Evolutionary conservation across 345 rosid genomes (phyloP).

Genomic region (Abelmoschus esculentus): DNA sequence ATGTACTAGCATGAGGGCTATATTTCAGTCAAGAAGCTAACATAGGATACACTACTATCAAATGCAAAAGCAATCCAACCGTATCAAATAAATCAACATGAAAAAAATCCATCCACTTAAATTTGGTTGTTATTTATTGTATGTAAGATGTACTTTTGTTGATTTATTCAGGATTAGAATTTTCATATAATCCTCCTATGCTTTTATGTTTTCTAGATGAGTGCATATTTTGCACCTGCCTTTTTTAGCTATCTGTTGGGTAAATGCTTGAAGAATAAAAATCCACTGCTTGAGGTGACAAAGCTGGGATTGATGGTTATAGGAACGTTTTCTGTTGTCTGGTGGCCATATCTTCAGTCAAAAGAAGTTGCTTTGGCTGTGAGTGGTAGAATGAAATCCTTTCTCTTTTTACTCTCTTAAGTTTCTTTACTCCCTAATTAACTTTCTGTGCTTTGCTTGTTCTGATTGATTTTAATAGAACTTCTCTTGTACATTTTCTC

Average conservation of each 20-base stretch:
- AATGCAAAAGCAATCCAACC: neutral
- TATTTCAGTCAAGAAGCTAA: neutral
- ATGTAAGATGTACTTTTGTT: neutral
- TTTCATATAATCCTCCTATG: constrained; percentile 8
- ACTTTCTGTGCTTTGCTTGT: neutral
- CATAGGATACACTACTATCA: neutral
- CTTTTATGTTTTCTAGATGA: constrained; percentile 50
- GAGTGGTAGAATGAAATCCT: constrained; percentile 15
- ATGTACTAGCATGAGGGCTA: neutral
- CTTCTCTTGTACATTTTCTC: neutral
- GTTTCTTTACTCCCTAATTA: neutral
- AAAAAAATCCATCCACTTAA: neutral
- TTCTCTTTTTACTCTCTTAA: neutral
- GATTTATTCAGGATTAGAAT: neutral
- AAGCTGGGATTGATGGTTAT: constrained; percentile 65
- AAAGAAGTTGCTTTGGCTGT: constrained; percentile 55
- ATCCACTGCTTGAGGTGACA: constrained; percentile 48
- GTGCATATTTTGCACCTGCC: constrained; percentile 92
- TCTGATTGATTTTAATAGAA: neutral
- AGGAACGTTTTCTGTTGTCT: constrained; percentile 64
- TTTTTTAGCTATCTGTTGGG: constrained; percentile 83
- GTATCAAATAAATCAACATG: neutral
- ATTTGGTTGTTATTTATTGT: neutral
- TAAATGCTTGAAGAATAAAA: constrained; percentile 62
- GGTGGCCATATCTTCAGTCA: constrained; percentile 88